Base-by-base conservation (phyloP, 2,329 filamentous ascomycete genomes). In the Immersiporthe knoxdaviesiana region DNA sequence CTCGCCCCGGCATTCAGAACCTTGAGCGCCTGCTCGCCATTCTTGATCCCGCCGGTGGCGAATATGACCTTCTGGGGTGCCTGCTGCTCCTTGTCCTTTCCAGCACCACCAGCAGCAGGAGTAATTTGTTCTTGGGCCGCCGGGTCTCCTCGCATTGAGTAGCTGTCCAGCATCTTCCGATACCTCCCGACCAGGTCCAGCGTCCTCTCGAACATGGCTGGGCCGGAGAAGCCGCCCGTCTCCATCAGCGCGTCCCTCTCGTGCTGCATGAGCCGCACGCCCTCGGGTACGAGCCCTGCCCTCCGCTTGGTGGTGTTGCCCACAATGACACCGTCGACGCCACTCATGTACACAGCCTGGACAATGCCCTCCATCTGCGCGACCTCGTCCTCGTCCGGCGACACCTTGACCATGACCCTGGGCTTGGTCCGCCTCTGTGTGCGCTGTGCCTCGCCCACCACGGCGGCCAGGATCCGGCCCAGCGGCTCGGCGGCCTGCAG, bases 351-450 rank as follows among this genome's bases (percentile, higher is more conserved):
- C 16, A 97, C 90, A 0, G 94, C 94, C 74, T 94, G 88, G 71
- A 93, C 95, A 68, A 99, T 97, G 11, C 94, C 96, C 56, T 90
- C 87, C 71, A 99, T 88, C 78, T 99, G 94, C 68, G 89, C 84
- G 65, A 94, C 90, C 27, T 91, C 89, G 78, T 97, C 93, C 81
- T 98, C 96, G 75, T 99, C 96, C 0, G 96, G 96, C 70, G 93
- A 97, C 27, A 99, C 95, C 83, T 99, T 99, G 75, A 99, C 96
- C 93, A 99, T 97, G 69, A 99, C 93, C 68, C 85, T 89, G 0
- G 92, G 93, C 76, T 91, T 92, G 0, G 85, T 88, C 77, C 88
- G 91, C 73, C 94, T 86, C 37, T 66, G 41, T 16, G 91, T 86
- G 72, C 84, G 83, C 73, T 87, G 83, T 0, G 94, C 94, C 67